Evolutionary conservation across 805 yeast species (phyloP).

Genomic region (Ogataea allantospora): DNA sequence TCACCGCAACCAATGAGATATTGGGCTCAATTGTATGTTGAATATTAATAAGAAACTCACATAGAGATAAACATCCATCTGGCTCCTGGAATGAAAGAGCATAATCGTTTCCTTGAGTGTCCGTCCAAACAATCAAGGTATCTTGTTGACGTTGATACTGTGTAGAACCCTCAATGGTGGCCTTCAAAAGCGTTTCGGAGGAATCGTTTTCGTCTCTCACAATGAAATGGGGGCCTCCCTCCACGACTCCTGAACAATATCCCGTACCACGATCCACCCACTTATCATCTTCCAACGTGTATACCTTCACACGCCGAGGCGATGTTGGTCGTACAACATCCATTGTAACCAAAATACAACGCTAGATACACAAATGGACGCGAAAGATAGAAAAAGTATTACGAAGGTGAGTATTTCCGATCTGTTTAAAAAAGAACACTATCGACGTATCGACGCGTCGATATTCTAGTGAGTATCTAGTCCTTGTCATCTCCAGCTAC

Average conservation of each 20-base stretch:
- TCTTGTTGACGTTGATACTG: slow-evolving; percentile 94
- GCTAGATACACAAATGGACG: slow-evolving; percentile 1
- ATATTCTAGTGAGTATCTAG: slow-evolving; percentile 1
- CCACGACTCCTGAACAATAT: slow-evolving; percentile 71
- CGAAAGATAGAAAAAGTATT: slow-evolving; percentile 2
- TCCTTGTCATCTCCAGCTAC: slow-evolving; percentile 22
- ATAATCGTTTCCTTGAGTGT: slow-evolving; percentile 63
- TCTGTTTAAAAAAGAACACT: slow-evolving; percentile 2
- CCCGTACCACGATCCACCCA: slow-evolving; percentile 97
- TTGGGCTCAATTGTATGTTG: slow-evolving; percentile 61
- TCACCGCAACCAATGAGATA: slow-evolving; percentile 72
- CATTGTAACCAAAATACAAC: slow-evolving; percentile 8
- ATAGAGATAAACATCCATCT: slow-evolving; percentile 79
- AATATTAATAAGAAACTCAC: slow-evolving; percentile 73
- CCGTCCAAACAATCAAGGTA: slow-evolving; percentile 93
- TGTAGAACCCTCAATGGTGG: slow-evolving; percentile 67
- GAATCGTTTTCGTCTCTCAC: slow-evolving; percentile 71
- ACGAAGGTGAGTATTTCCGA: slow-evolving; percentile 4
- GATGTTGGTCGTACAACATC: slow-evolving; percentile 27
- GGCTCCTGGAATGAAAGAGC: slow-evolving; percentile 92
- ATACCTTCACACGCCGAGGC: slow-evolving; percentile 89
- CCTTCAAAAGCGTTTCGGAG: slow-evolving; percentile 56
- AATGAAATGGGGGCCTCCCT: slow-evolving; percentile 54
- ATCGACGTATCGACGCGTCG: slow-evolving; percentile 10
- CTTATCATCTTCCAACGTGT: slow-evolving; percentile 70